phyloP scores from a whole-genome alignment of 192 early-diverging fungal species.

The Ambispora gerdemannii region DNA sequence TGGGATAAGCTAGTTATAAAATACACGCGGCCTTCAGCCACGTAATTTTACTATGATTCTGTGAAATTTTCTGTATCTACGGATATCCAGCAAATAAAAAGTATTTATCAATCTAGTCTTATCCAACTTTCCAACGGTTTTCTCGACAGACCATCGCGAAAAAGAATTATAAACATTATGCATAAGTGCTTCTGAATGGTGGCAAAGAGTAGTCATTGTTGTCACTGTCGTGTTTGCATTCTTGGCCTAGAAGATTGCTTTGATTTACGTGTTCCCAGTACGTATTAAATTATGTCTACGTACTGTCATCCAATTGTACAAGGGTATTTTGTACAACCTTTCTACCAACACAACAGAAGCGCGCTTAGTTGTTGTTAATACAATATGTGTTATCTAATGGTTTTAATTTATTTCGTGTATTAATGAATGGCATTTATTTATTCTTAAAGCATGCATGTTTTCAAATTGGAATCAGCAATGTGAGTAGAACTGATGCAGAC shows the following conservation, averaged over 20 bases:
- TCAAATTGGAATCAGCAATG: not conserved
- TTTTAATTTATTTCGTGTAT: not conserved
- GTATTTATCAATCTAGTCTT: conserved; percentile 64
- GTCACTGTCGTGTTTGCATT: conserved; percentile 73
- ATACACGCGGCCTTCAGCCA: no score
- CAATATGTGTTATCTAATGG: not conserved
- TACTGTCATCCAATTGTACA: not conserved
- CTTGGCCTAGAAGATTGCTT: conserved; percentile 87
- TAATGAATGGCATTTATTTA: not conserved
- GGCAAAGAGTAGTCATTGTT: conserved; percentile 62
- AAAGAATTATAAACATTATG: conserved; percentile 65
- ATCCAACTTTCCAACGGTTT: conserved; percentile 50
- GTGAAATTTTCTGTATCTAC: no score
- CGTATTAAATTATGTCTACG: not conserved
- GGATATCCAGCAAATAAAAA: conserved; percentile 51
- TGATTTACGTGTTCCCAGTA: not conserved
- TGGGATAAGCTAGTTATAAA: no score
- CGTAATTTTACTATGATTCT: no score
- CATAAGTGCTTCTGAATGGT: conserved; percentile 70
- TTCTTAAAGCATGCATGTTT: not conserved
- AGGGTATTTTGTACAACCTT: not conserved
- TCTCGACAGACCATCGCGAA: conserved; percentile 59
- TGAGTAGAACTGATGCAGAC: conserved; percentile 1
- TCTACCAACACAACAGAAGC: conserved; percentile 6
- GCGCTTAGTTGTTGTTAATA: not conserved